Evolutionary conservation across 768 basidiomycete species (phyloP).

Genomic region (Tylopilus sp.): DNA sequence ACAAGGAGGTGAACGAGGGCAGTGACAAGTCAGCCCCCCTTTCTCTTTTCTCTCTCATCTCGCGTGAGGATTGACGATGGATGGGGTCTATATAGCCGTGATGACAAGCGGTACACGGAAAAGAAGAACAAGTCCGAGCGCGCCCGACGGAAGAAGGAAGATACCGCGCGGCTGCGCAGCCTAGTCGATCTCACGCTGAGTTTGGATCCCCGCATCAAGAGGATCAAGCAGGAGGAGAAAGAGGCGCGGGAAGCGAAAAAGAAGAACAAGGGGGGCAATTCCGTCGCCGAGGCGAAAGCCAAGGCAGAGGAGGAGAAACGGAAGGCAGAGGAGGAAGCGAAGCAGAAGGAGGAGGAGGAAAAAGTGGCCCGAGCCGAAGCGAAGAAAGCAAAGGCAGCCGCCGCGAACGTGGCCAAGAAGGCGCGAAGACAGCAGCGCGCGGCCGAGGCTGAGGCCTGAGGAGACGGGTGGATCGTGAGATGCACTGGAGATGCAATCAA

Average conservation of each 20-base stretch:
- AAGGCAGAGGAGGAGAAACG: slow-evolving; percentile 55
- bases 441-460: slow-evolving; percentile 26
- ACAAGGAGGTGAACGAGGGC: slow-evolving; percentile 98
- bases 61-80: slow-evolving; percentile 8
- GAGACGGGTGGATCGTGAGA: slow-evolving; percentile 5
- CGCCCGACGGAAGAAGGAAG: slow-evolving; percentile 94
- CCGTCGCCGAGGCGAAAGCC: slow-evolving; percentile 46
- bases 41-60: slow-evolving; percentile 6
- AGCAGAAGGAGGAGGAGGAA: slow-evolving; percentile 80
- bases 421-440: slow-evolving; percentile 65
- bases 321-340: slow-evolving; percentile 69
- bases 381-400: slow-evolving; percentile 81
- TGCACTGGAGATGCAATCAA: neutral
- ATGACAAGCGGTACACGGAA: slow-evolving; percentile 98
- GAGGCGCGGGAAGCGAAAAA: slow-evolving; percentile 92
- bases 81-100: slow-evolving; percentile 59
- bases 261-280: slow-evolving; percentile 43
- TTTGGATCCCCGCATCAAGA: slow-evolving; percentile 92
- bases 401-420: slow-evolving; percentile 90
- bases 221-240: slow-evolving; percentile 96
- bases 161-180: slow-evolving; percentile 82
- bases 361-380: slow-evolving; percentile 70
- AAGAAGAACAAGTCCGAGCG: slow-evolving; percentile 99
- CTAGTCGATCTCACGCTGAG: slow-evolving; percentile 84
- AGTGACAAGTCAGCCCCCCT: slow-evolving; percentile 90